Conservation (phyloP, 352 stramenopile species). For the Pythium rishiriense region DNA sequence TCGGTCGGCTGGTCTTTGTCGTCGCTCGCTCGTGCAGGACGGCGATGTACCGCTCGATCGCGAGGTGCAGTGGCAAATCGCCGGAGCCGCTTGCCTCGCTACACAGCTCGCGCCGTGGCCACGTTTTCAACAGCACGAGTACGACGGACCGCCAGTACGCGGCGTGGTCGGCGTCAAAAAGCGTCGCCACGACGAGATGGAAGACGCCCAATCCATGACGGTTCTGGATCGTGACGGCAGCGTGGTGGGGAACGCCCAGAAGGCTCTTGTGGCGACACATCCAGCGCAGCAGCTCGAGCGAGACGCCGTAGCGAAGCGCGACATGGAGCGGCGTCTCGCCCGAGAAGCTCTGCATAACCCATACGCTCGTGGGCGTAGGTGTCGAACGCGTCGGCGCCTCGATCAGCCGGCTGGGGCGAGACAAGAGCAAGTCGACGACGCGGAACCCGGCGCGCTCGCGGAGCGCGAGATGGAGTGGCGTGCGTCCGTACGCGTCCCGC, state of each 20-base stretch:
- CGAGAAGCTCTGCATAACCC: conserved; percentile 22
- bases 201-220: conserved; percentile 41
- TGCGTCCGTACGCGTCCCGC: conserved; percentile 57
- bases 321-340: conserved; percentile 32
- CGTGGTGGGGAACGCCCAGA: background rate
- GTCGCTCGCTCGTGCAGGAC: conserved; percentile 5
- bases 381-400: background rate
- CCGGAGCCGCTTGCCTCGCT: conserved; percentile 36
- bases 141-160: conserved; percentile 39
- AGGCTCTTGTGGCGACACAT: conserved; percentile 19
- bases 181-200: conserved; percentile 38
- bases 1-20: background rate
- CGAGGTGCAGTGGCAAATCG: conserved; percentile 54
- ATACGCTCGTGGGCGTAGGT: conserved; percentile 6
- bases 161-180: conserved; percentile 23
- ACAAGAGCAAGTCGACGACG: conserved; percentile 37
- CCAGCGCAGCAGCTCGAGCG: conserved; percentile 48
- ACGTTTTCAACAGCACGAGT: conserved; percentile 42
- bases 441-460: conserved; percentile 33
- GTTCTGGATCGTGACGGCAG: conserved; percentile 31
- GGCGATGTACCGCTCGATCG: conserved; percentile 35
- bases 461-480: conserved; percentile 60
- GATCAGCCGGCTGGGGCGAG: conserved; percentile 6
- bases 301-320: conserved; percentile 14
- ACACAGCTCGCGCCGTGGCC: conserved; percentile 31